Conservation (phyloP, 2,329 filamentous ascomycete genomes). For the Exophiala xenobiotica region DNA sequence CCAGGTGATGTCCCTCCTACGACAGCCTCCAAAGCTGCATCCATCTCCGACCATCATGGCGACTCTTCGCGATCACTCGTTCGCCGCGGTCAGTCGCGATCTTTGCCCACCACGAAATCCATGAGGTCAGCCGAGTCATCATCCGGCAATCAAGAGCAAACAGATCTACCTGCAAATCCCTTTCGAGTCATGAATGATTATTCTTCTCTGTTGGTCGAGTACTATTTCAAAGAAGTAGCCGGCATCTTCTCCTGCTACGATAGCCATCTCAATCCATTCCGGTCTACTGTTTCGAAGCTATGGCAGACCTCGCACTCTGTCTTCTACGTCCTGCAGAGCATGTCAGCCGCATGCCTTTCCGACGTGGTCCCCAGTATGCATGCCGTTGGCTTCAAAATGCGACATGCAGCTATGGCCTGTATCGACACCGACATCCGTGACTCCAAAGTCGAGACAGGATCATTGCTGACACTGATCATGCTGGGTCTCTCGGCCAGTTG, state of each 20-base stretch:
- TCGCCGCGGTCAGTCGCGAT: background rate
- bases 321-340: constrained; percentile 62
- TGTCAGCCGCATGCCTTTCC: constrained; percentile 61
- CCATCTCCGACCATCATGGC: background rate
- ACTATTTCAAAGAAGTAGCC: constrained; percentile 64
- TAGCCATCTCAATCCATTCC: constrained; percentile 61
- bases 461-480: constrained; percentile 58
- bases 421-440: constrained; percentile 25
- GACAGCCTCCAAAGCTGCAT: background rate
- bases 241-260: constrained; percentile 65
- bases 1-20: background rate
- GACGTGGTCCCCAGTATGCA: constrained; percentile 58
- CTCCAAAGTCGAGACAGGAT: constrained; percentile 45
- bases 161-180: background rate
- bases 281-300: constrained; percentile 57
- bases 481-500: constrained; percentile 61
- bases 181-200: constrained; percentile 38
- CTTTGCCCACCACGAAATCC: background rate
- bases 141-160: too few relatives aligned
- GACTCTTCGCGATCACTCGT: background rate
- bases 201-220: constrained; percentile 59
- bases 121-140: background rate
- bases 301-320: constrained; percentile 60
- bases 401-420: constrained; percentile 44
- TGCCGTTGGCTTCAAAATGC: constrained; percentile 51